A percentile compares a stretch with the other conserved stretches of the same genome.
Evolutionary conservation across 352 stramenopile species (phyloP).

Genomic region (Phytophthora ramorum): DNA sequence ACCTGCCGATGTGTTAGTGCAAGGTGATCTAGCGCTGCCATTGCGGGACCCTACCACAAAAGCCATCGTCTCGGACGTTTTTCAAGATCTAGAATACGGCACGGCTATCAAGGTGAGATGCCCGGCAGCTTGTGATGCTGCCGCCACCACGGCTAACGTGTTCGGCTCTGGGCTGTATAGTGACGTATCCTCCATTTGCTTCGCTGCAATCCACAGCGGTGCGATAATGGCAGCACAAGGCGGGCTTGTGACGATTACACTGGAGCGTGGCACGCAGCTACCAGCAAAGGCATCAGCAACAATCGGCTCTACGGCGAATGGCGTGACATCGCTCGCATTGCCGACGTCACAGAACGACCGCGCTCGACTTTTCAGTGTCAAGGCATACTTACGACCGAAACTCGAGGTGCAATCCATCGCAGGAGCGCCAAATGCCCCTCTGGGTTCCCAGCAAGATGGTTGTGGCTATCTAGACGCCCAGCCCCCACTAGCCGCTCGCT

Average conservation of each 20-base stretch:
- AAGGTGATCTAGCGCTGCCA: conserved; percentile 58
- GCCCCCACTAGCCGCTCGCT: conserved; percentile 84
- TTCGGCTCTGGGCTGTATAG: conserved; percentile 84
- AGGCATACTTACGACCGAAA: conserved; percentile 49
- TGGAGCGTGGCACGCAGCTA: conserved; percentile 54
- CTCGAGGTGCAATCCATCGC: conserved; percentile 93
- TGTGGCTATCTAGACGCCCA: conserved; percentile 90
- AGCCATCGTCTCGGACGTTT: conserved; percentile 38
- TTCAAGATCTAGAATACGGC: conserved; percentile 91
- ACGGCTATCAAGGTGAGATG: conserved; percentile 89
- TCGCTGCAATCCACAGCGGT: conserved; percentile 91
- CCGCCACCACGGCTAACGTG: conserved; percentile 31
- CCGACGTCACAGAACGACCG: conserved; percentile 33
- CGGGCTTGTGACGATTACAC: conserved; percentile 77
- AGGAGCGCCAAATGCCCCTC: conserved; percentile 83
- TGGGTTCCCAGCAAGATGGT: conserved; percentile 78
- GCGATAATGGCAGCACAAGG: conserved; percentile 50
- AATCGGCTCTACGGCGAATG: conserved; percentile 57
- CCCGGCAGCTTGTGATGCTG: conserved; percentile 56
- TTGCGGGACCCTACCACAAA: conserved; percentile 30
- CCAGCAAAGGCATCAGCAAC: conserved; percentile 2
- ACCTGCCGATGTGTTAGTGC: conserved; percentile 84
- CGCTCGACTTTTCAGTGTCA: conserved; percentile 68
- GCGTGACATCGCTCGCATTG: conserved; percentile 64
- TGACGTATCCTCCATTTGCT: conserved; percentile 92